Evolutionary conservation across 176 grass and related monocot species (phyloP).

Genomic region (Carex myosuroides): DNA sequence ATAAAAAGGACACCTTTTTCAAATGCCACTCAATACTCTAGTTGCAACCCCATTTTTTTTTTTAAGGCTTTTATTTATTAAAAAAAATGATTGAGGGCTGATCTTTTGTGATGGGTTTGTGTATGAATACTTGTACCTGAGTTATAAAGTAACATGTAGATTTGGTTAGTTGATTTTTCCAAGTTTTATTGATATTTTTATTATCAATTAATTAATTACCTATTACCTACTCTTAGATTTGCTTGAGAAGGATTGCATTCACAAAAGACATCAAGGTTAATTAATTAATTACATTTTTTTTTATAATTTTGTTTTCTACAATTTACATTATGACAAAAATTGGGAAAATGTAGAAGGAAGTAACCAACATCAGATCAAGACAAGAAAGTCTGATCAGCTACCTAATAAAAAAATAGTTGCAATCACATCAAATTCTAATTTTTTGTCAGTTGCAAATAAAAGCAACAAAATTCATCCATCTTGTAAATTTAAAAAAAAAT

Average conservation of each 20-base stretch:
- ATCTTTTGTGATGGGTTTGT: not conserved
- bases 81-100: not conserved
- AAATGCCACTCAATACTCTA: not conserved
- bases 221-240: not conserved
- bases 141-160: not conserved
- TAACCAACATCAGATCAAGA: not conserved
- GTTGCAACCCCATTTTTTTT: not conserved
- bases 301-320: not conserved
- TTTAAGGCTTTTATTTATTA: not conserved
- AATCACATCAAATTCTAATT: not conserved
- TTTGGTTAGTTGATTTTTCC: not conserved
- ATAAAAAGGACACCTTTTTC: not conserved
- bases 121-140: not conserved
- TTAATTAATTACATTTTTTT: not conserved
- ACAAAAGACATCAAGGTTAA: not conserved
- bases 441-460: not conserved
- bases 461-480: not conserved
- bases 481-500: not conserved
- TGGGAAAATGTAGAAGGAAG: not conserved
- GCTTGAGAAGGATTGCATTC: not conserved
- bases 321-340: not conserved
- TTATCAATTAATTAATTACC: not conserved
- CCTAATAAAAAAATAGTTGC: not conserved
- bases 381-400: not conserved
- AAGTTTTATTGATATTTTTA: not conserved